Conservation (phyloP, 2,329 filamentous ascomycete genomes). For the Aspergillus sp. region DNA sequence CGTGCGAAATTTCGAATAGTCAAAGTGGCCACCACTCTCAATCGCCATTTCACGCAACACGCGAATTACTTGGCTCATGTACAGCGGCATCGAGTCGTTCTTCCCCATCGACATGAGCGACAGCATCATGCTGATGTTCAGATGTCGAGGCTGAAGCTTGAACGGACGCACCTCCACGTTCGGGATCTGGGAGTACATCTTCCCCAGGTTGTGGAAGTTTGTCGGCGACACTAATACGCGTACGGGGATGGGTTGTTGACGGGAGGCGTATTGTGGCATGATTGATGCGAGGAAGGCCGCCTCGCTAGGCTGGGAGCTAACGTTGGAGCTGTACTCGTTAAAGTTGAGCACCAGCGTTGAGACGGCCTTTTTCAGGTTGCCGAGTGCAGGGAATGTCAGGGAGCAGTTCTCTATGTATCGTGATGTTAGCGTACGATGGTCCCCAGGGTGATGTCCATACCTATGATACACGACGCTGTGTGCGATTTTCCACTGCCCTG, state of each 20-base stretch:
- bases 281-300: slow-evolving; percentile 54
- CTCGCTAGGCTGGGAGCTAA: slow-evolving; percentile 49
- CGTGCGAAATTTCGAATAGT: slow-evolving; percentile 47
- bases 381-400: slow-evolving; percentile 33
- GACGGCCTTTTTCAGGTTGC: slow-evolving; percentile 47
- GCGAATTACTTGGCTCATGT: slow-evolving; percentile 45
- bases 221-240: slow-evolving; percentile 53
- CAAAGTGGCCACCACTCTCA: slow-evolving; percentile 39
- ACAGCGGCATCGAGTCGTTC: slow-evolving; percentile 47
- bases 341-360: slow-evolving; percentile 59
- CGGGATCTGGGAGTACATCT: slow-evolving; percentile 44
- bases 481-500: slow-evolving; percentile 64
- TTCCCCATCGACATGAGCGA: slow-evolving; percentile 54
- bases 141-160: slow-evolving; percentile 30
- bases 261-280: slow-evolving; percentile 15
- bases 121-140: slow-evolving; percentile 55
- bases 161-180: slow-evolving; percentile 13
- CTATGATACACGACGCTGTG: slow-evolving; percentile 57
- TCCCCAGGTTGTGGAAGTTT: slow-evolving; percentile 44
- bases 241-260: slow-evolving; percentile 40
- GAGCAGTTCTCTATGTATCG: slow-evolving; percentile 41
- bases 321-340: slow-evolving; percentile 44
- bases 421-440: background rate
- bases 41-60: slow-evolving; percentile 54
- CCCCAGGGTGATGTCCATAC: background rate